phyloP scores from a whole-genome alignment of 495 filamentous ascomycete species.

The Penicillium silybi region DNA sequence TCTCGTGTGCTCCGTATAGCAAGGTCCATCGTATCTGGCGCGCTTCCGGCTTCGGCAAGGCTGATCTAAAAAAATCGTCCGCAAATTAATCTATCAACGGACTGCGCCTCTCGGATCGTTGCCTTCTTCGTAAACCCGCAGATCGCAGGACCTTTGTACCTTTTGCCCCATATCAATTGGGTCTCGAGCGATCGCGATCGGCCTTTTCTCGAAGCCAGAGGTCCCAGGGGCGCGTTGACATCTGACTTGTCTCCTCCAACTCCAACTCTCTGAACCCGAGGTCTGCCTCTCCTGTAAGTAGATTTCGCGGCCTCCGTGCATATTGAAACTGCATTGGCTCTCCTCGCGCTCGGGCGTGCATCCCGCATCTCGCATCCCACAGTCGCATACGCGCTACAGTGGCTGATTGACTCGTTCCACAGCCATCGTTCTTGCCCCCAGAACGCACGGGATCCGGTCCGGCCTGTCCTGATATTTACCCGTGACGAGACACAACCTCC shows the following conservation, averaged over 20 bases:
- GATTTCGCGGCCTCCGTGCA: constrained; percentile 18
- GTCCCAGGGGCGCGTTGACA: constrained; percentile 14
- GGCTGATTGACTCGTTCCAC: constrained; percentile 24
- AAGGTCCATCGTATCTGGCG: constrained; percentile 22
- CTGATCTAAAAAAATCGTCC: constrained; percentile 19
- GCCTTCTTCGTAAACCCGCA: constrained; percentile 16
- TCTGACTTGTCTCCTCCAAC: constrained; percentile 11
- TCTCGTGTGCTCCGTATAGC: constrained; percentile 6
- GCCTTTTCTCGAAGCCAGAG: constrained; percentile 8
- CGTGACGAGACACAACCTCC: neutral
- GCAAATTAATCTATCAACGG: constrained; percentile 10
- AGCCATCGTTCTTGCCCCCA: constrained; percentile 7
- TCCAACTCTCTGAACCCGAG: neutral
- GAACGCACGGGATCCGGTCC: neutral
- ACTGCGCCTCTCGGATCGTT: constrained; percentile 19
- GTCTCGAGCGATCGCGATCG: constrained; percentile 19
- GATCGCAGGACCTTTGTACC: constrained; percentile 7
- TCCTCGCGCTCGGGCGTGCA: constrained; percentile 14
- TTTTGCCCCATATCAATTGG: neutral
- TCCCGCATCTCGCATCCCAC: constrained; percentile 7
- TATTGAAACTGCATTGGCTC: constrained; percentile 15
- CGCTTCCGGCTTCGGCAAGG: constrained; percentile 22
- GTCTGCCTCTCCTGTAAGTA: constrained; percentile 19
- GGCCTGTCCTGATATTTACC: neutral
- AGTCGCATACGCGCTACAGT: constrained; percentile 15